phyloP scores from a whole-genome alignment of 2,329 filamentous ascomycete species.

The Daldinia eschscholtzii region DNA sequence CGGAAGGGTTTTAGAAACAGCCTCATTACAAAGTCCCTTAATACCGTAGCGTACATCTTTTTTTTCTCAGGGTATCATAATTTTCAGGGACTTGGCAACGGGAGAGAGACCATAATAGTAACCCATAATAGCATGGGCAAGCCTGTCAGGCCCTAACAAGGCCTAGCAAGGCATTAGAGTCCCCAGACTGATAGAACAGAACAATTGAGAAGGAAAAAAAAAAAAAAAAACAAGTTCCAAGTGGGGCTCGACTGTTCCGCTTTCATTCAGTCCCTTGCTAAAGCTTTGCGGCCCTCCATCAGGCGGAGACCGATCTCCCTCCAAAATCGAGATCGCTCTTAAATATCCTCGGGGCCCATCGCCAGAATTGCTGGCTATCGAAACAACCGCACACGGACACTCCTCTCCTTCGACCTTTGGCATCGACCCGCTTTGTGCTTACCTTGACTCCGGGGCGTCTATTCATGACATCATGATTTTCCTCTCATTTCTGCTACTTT shows the following conservation, averaged over 20 bases:
- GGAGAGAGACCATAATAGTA: constrained; percentile 11
- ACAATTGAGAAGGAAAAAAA: background rate
- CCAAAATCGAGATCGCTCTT: constrained; percentile 30
- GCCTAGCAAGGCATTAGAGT: too few relatives aligned
- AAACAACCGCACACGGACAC: constrained; percentile 30
- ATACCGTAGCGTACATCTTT: constrained; percentile 2
- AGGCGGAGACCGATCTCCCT: constrained; percentile 19
- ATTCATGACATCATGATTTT: constrained; percentile 44
- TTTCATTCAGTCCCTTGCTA: constrained; percentile 23
- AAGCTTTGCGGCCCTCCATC: constrained; percentile 11
- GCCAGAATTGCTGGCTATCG: constrained; percentile 18
- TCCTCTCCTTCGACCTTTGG: constrained; percentile 16
- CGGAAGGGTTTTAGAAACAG: background rate
- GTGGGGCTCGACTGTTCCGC: constrained; percentile 12
- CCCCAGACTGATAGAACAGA: too few relatives aligned
- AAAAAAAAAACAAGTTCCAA: background rate
- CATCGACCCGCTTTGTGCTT: constrained; percentile 32
- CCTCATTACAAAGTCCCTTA: constrained; percentile 1
- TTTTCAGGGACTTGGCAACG: constrained; percentile 17
- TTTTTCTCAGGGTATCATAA: constrained; percentile 12
- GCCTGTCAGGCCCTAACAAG: background rate
- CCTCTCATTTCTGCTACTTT: constrained; percentile 33
- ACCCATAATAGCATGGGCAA: constrained; percentile 4
- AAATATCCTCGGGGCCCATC: constrained; percentile 3
- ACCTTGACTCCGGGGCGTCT: constrained; percentile 29